phyloP scores from a whole-genome alignment of 495 filamentous ascomycete genomes.

The Astrothelium macrocarpum region DNA sequence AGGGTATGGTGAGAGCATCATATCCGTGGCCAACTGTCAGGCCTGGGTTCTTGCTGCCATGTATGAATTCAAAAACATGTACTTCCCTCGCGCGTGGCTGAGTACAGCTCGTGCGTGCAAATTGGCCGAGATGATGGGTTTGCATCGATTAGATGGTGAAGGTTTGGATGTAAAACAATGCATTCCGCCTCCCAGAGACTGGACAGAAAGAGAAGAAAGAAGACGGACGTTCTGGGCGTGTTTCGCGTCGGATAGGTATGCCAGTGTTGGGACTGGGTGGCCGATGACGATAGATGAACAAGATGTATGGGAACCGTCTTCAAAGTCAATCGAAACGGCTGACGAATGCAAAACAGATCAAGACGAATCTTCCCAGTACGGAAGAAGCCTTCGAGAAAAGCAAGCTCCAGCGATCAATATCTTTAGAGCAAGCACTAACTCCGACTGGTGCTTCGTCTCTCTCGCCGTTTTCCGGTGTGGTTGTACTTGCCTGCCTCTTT shows the following conservation, averaged over 20 bases:
- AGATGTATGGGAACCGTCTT: constrained; percentile 48
- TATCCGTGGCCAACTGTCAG: constrained; percentile 73
- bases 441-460: constrained; percentile 60
- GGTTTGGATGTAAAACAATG: constrained; percentile 90
- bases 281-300: constrained; percentile 87
- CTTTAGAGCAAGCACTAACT: constrained; percentile 62
- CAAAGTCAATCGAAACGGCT: background rate
- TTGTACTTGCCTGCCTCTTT: constrained; percentile 78
- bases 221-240: constrained; percentile 90
- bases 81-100: constrained; percentile 93
- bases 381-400: constrained; percentile 84
- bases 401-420: constrained; percentile 57
- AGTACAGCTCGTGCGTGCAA: constrained; percentile 71
- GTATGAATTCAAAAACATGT: constrained; percentile 97
- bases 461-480: constrained; percentile 70
- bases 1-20: constrained; percentile 78
- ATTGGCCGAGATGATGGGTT: constrained; percentile 80
- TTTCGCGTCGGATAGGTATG: constrained; percentile 82
- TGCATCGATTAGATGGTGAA: constrained; percentile 80
- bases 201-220: constrained; percentile 87
- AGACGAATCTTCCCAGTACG: constrained; percentile 71
- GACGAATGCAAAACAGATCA: constrained; percentile 42
- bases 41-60: constrained; percentile 67
- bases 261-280: constrained; percentile 96
- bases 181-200: constrained; percentile 74